A percentile compares a stretch with the other conserved stretches of the same genome.
phyloP scores from a whole-genome alignment of 1,284 basidiomycete species.

The Ustilago bromivora region DNA sequence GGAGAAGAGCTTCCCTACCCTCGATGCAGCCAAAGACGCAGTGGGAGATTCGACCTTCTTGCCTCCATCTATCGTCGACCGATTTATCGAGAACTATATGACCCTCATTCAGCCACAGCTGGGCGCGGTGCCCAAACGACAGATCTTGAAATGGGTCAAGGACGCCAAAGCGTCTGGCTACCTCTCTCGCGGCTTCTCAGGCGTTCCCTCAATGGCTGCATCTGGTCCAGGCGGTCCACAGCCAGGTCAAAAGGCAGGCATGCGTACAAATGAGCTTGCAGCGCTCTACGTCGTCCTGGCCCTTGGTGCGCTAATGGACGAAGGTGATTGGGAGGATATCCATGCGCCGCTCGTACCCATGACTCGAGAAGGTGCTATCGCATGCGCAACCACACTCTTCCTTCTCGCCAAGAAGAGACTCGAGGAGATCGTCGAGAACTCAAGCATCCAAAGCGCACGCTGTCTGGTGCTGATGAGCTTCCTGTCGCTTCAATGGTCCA shows the following conservation, averaged over 20 bases:
- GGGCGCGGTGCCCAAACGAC: constrained; percentile 38
- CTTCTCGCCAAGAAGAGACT: constrained; percentile 47
- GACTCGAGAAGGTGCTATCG: constrained; percentile 40
- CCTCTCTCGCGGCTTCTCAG: constrained; percentile 47
- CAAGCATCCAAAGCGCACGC: constrained; percentile 48
- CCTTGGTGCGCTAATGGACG: constrained; percentile 48
- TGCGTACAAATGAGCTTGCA: constrained; percentile 51
- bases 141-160: constrained; percentile 52
- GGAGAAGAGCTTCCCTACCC: constrained; percentile 42
- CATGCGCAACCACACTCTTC: constrained; percentile 45
- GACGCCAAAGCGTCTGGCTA: constrained; percentile 47
- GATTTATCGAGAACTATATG: constrained; percentile 55
- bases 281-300: constrained; percentile 48
- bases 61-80: constrained; percentile 50
- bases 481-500: constrained; percentile 52
- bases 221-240: constrained; percentile 25
- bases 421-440: constrained; percentile 53
- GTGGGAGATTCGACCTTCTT: constrained; percentile 49
- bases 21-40: constrained; percentile 36
- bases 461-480: constrained; percentile 53
- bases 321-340: constrained; percentile 49
- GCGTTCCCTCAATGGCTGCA: constrained; percentile 33
- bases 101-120: constrained; percentile 50
- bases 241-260: constrained; percentile 16
- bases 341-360: constrained; percentile 44